Evolutionary conservation across 2,329 filamentous ascomycete species (phyloP).

Genomic region (Pezizomycotina sp.): DNA sequence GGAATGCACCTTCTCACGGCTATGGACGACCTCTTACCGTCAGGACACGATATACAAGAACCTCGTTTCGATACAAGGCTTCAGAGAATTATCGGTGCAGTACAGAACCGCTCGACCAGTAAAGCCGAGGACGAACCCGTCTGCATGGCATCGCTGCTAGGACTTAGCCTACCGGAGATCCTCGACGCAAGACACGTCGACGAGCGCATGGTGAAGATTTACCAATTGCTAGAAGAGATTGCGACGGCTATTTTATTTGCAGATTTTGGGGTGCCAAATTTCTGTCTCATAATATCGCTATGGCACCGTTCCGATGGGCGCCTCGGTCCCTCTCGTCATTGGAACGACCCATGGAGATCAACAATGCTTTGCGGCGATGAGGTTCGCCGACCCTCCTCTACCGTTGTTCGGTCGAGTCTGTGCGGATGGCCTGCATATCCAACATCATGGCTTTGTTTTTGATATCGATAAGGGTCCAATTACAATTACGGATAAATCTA

Average conservation of each 20-base stretch:
- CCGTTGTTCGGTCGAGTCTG: too few relatives aligned
- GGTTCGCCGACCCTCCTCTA: too few relatives aligned
- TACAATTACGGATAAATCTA: too few relatives aligned
- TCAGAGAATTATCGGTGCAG: not conserved
- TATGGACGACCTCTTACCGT: too few relatives aligned
- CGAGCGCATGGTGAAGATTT: slow-evolving; percentile 1
- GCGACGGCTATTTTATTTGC: not conserved
- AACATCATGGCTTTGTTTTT: too few relatives aligned
- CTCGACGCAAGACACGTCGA: not conserved
- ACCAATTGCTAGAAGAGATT: not conserved
- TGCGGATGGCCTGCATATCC: too few relatives aligned
- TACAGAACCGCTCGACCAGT: slow-evolving; percentile 1
- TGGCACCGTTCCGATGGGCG: not conserved
- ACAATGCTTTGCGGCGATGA: too few relatives aligned
- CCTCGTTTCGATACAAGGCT: too few relatives aligned
- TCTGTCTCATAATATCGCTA: not conserved
- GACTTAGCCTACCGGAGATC: not conserved
- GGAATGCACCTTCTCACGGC: not conserved
- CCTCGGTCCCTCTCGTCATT: too few relatives aligned
- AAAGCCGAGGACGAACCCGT: slow-evolving; percentile 1
- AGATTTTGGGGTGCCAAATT: not conserved
- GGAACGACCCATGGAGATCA: too few relatives aligned
- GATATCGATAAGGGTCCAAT: too few relatives aligned
- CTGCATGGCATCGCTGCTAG: not conserved
- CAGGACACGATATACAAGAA: too few relatives aligned